phyloP scores from a whole-genome alignment of 805 yeast species.

The Metschnikowia rubicola region DNA sequence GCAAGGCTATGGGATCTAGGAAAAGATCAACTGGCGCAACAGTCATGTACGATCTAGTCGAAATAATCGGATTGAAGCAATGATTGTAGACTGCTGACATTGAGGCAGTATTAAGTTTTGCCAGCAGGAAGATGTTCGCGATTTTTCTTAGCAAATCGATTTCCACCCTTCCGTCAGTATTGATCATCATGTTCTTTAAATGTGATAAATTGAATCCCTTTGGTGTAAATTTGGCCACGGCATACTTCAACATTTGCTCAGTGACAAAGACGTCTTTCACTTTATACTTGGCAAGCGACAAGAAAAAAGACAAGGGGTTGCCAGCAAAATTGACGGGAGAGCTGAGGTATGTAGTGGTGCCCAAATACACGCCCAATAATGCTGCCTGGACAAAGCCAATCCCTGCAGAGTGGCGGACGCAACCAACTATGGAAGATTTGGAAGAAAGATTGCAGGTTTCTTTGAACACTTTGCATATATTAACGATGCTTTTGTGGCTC shows the following conservation, averaged over 20 bases:
- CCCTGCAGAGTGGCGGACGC: constrained; percentile 81
- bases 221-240: constrained; percentile 57
- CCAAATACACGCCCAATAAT: constrained; percentile 78
- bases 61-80: constrained; percentile 73
- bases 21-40: constrained; percentile 85
- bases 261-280: constrained; percentile 86
- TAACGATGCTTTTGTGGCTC: constrained; percentile 62
- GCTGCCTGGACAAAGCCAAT: constrained; percentile 87
- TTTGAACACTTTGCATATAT: constrained; percentile 82
- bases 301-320: constrained; percentile 68
- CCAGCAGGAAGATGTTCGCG: constrained; percentile 57
- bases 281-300: constrained; percentile 68
- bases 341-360: constrained; percentile 78
- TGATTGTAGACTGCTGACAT: constrained; percentile 78
- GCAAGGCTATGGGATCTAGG: constrained; percentile 80
- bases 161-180: constrained; percentile 73
- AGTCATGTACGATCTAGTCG: constrained; percentile 82
- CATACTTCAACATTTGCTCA: constrained; percentile 75
- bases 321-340: constrained; percentile 74
- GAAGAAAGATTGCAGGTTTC: constrained; percentile 86
- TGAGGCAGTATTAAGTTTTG: constrained; percentile 64
- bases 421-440: constrained; percentile 71
- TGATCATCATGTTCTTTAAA: constrained; percentile 79
- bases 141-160: constrained; percentile 54
- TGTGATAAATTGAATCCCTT: constrained; percentile 58